Base-by-base conservation (phyloP, 2,329 filamentous ascomycete genomes). In the Neopestalotiopsis sp. region DNA sequence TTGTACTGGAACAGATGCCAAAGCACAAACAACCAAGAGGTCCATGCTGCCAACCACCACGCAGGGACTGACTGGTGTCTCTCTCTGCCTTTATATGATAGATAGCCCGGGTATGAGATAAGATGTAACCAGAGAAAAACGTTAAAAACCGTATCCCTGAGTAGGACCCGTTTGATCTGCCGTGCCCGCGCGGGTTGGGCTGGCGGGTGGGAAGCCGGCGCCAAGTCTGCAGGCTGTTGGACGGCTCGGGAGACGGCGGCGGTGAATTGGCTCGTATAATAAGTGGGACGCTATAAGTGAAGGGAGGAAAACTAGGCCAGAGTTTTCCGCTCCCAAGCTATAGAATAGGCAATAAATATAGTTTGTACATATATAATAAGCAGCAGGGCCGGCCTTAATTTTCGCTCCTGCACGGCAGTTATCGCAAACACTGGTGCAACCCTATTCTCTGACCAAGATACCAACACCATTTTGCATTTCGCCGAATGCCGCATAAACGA, bases 181-280 rank as follows among this genome's bases (percentile, higher is more conserved):
- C 28, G 59, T 40, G 59, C 6, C 59, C 34, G 59, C 34, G 59
- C 24, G 24, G 24, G 24, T 28, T 28, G 24, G 24, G 24, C 34
- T 38, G 34, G 34, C 32, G n/a, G n/a, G 28, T 34, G n/a, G 59
- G 30, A 28, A n/a, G 34, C 34, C 40, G 61, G 20, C 42, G 61
- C 61, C 61, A 64, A 64, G 61, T 64, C 61, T 53, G 34, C 57
- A 10, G 32, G 13, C 24, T 58, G 56, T 58, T 45, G 20, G 61
- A 64, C 61, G 38, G 61, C 24, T 64, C 38, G 59, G 34, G 28
- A 45, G 61, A 64, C 34, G 61, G 61, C 61, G 61, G 61, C 61
- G 40, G 61, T 49, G 38, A 49, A 53, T 14, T 28, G 34, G 9
- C 38, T 45, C 61, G 61, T 49, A 17, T 64, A n/a, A 32, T 64